These are phyloP conservation scores for Beta macrorhiza DNA, from an alignment of 179 eudicot species.

Conservation along the genomic window DNA sequence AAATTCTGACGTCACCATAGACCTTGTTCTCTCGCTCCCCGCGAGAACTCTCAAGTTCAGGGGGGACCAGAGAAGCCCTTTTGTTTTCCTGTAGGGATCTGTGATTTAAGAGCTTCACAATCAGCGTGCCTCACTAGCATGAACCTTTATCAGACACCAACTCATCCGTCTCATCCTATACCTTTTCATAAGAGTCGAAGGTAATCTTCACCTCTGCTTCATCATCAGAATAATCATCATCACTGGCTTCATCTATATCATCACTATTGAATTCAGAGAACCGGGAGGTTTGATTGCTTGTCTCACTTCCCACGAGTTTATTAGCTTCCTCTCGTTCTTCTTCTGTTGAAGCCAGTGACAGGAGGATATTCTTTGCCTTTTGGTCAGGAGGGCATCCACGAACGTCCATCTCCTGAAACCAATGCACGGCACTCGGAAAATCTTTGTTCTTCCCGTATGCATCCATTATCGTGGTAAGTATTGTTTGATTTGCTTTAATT, in stretches of 20 bases:
- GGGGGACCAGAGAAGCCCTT: no score
- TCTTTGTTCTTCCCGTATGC: slow-evolving; percentile 79
- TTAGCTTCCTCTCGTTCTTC: slow-evolving; percentile 78
- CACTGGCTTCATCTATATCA: slow-evolving; percentile 27
- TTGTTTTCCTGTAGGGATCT: background rate
- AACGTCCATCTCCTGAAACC: slow-evolving; percentile 89
- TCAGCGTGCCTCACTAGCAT: slow-evolving; percentile 5
- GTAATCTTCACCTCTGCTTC: slow-evolving; percentile 11
- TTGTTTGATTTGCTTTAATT: slow-evolving; percentile 68
- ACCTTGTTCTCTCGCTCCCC: no score
- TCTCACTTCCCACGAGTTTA: slow-evolving; percentile 40
- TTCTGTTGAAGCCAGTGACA: slow-evolving; percentile 66
- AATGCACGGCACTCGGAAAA: slow-evolving; percentile 71
- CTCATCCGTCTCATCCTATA: background rate
- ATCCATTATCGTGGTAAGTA: slow-evolving; percentile 89
- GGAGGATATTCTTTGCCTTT: slow-evolving; percentile 84
- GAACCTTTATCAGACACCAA: slow-evolving; percentile 4
- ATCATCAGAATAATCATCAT: slow-evolving; percentile 11
- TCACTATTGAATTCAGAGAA: slow-evolving; percentile 20
- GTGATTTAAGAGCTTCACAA: background rate
- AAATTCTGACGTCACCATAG: no score
- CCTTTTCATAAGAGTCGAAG: background rate
- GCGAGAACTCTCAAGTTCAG: no score
- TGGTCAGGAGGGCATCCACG: slow-evolving; percentile 73
- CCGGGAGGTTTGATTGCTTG: slow-evolving; percentile 13